These are phyloP conservation scores for Neocatenulostroma microsporum DNA, from an alignment of 2,329 filamentous ascomycete species.

Conservation along the genomic window DNA sequence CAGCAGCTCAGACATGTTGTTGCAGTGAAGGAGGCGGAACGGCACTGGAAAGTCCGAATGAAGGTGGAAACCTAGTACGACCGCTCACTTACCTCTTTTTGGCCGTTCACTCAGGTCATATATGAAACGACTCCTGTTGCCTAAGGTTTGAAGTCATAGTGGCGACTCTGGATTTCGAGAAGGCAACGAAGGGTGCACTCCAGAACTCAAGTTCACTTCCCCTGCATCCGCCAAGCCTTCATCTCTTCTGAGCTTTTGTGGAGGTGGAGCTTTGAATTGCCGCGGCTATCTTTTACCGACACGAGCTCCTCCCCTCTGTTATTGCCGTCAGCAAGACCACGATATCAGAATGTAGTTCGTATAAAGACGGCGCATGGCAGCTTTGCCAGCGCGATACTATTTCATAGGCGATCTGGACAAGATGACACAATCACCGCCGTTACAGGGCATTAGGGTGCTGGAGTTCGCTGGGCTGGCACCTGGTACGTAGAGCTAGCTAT, in stretches of 20 bases:
- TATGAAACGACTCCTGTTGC: too few relatives aligned
- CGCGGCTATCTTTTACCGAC: slow-evolving; percentile 4
- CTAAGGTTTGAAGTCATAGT: slow-evolving; percentile 1
- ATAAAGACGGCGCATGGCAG: slow-evolving; percentile 4
- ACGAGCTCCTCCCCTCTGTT: slow-evolving; percentile 1
- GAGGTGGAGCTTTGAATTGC: too few relatives aligned
- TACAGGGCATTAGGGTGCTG: slow-evolving; percentile 54
- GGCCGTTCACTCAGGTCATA: too few relatives aligned
- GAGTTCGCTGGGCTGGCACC: slow-evolving; percentile 59
- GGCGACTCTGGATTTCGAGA: too few relatives aligned
- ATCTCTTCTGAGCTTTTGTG: too few relatives aligned
- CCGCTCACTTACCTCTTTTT: too few relatives aligned
- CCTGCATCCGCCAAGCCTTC: too few relatives aligned
- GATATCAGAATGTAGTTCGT: slow-evolving; percentile 9
- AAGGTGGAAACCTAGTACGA: too few relatives aligned
- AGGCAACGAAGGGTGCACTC: neutral
- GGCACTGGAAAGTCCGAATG: neutral
- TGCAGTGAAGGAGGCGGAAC: too few relatives aligned
- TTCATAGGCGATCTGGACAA: slow-evolving; percentile 8
- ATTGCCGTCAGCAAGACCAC: neutral
- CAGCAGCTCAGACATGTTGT: slow-evolving; percentile 5
- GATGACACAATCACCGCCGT: slow-evolving; percentile 36
- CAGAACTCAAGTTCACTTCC: too few relatives aligned
- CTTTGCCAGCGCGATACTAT: slow-evolving; percentile 8
- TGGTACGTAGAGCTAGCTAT: too few relatives aligned